A percentile compares a stretch with the other conserved stretches of the same genome.
Evolutionary conservation across 768 basidiomycete species (phyloP).

Genomic region (Pisolithus albus): DNA sequence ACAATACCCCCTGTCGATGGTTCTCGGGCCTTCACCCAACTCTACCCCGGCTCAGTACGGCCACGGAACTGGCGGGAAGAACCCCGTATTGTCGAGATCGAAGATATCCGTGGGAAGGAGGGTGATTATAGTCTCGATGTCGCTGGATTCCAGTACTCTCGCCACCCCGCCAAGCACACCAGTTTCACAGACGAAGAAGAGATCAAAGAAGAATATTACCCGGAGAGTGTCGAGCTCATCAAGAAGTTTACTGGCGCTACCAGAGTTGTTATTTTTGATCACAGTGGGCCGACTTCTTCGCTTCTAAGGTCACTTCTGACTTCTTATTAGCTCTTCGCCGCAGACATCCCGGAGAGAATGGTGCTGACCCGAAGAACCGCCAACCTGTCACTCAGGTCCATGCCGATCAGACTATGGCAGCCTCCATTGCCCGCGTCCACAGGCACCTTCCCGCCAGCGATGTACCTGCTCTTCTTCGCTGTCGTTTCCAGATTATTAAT

Average conservation of each 20-base stretch:
- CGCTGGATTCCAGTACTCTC: slow-evolving; percentile 31
- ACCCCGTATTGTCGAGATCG: slow-evolving; percentile 33
- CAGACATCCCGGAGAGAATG: slow-evolving; percentile 29
- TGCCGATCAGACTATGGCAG: slow-evolving; percentile 41
- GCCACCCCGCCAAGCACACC: slow-evolving; percentile 17
- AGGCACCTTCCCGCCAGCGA: slow-evolving; percentile 38
- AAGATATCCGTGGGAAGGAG: slow-evolving; percentile 32
- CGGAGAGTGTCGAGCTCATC: slow-evolving; percentile 32
- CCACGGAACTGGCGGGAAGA: slow-evolving; percentile 30
- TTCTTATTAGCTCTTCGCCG: slow-evolving; percentile 35
- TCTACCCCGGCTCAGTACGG: slow-evolving; percentile 23
- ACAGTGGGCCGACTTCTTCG: slow-evolving; percentile 23
- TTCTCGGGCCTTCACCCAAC: slow-evolving; percentile 26
- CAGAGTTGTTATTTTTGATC: slow-evolving; percentile 35
- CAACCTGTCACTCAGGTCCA: slow-evolving; percentile 33
- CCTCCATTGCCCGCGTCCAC: slow-evolving; percentile 35
- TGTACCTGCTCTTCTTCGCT: slow-evolving; percentile 32
- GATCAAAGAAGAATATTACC: slow-evolving; percentile 34
- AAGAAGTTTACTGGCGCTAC: slow-evolving; percentile 35
- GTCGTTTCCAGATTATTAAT: slow-evolving; percentile 48
- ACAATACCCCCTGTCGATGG: slow-evolving; percentile 33
- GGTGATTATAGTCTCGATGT: slow-evolving; percentile 25
- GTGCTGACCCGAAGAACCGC: slow-evolving; percentile 34
- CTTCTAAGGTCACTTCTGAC: not conserved
- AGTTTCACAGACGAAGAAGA: slow-evolving; percentile 30